Evolutionary conservation across 192 early-diverging fungal genomes (phyloP).

Genomic region (Backusella parvicylindrica): DNA sequence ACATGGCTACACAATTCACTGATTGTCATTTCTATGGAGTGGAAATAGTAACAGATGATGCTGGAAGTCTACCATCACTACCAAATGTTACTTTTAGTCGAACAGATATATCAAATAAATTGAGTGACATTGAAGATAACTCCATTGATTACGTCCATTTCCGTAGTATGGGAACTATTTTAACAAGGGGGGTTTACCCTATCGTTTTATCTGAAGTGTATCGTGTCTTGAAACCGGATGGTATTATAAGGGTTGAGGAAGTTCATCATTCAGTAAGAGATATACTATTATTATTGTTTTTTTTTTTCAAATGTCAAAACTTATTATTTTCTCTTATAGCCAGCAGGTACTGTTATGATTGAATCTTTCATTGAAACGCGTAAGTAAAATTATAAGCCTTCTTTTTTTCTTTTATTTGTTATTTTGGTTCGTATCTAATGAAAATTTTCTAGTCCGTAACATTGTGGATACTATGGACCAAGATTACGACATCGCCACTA

Average conservation of each 20-base stretch:
- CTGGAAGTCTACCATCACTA: neutral
- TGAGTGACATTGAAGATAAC: neutral
- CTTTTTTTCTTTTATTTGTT: neutral
- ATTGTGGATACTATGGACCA: neutral
- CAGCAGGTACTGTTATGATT: slow-evolving; percentile 16
- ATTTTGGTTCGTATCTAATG: neutral
- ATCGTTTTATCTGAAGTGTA: slow-evolving; percentile 15
- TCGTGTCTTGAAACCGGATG: slow-evolving; percentile 27
- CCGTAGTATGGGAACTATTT: slow-evolving; percentile 1
- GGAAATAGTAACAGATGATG: neutral
- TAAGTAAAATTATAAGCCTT: neutral
- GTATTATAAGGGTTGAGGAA: slow-evolving; percentile 14
- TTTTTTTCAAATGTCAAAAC: neutral
- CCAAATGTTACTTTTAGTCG: neutral
- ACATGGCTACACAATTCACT: slow-evolving; percentile 15
- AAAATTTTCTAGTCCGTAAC: slow-evolving; percentile 4
- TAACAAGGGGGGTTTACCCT: slow-evolving; percentile 8
- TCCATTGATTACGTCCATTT: slow-evolving; percentile 9
- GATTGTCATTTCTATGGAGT: slow-evolving; percentile 1
- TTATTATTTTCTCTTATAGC: neutral
- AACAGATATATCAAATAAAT: neutral
- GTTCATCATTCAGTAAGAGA: slow-evolving; percentile 6
- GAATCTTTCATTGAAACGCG: slow-evolving; percentile 22
- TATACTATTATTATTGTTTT: neutral
- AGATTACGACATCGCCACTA: slow-evolving; percentile 13